Evolutionary conservation across 768 basidiomycete species (phyloP), one percentile per base, ranked within the genome.

Genomic region (Mycena alexandri): DNA sequence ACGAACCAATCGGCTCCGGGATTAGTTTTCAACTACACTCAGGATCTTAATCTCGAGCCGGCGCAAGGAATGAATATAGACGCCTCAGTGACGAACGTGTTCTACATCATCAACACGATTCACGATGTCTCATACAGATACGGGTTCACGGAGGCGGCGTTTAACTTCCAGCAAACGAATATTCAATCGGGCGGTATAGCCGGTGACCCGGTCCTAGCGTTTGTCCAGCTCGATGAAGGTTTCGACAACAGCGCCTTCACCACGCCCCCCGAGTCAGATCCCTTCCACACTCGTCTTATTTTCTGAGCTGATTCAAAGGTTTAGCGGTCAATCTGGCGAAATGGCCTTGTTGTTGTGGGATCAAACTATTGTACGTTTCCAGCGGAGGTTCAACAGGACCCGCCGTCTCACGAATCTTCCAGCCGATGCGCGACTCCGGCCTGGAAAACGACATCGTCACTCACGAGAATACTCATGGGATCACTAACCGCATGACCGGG

Each of bases 161-260:
- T 86, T 74, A 90, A 90, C 75, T 90, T 90, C 82, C 89, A 90
- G 75, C 79, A 77, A 41, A 79, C 82, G 74, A 89, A 89, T 78
- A 83, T 84, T 62, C 81, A 78, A 36, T 82, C 84, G 33, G 87
- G 87, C 17, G 88, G 88, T 7, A 71, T 72, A 42, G 87, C 79
- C 8, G 79, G 78, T 52, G 88, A 90, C 74, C 80, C 81, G 16
- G 85, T 89, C 48, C 80, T 81, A 14, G 77, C 84, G 48, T 85
- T 83, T 43, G 85, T 88, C 1, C 87, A 89, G 73, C 84, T 85
- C 58, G 76, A 79, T 7, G 74, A 81, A 17, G 82, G 83, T 5
- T 69, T 75, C 7, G 79, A 86, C 73, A 84, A 85, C 63, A 84
- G 83, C 8, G 78, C 81, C 64, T 85, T 84, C 63, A 77, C 79